Percentiles rank a stretch among this genome's conserved stretches.
These are phyloP conservation scores for Globisporangium orthogonon DNA, from an alignment of 352 stramenopile species.

Conservation along the genomic window DNA sequence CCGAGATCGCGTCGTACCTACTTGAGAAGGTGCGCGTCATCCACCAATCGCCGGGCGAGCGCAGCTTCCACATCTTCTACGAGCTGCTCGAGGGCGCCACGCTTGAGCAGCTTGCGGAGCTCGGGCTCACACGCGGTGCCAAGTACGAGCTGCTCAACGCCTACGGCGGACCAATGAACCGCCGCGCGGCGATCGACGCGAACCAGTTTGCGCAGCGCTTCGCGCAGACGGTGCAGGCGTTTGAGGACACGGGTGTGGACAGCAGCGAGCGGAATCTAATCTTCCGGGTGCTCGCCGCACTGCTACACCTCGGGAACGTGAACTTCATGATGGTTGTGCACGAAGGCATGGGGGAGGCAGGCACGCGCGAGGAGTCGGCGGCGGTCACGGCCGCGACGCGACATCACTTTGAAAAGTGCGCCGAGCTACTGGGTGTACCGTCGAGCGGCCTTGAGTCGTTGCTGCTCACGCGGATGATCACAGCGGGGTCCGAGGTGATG, in stretches of 20 bases:
- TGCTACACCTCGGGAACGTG: conserved; percentile 96
- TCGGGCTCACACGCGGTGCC: conserved; percentile 51
- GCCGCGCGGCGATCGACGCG: conserved; percentile 22
- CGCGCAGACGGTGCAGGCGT: conserved; percentile 59
- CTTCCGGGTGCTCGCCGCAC: conserved; percentile 77
- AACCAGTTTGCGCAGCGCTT: conserved; percentile 58
- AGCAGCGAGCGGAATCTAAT: conserved; percentile 41
- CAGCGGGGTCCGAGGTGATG: conserved; percentile 88
- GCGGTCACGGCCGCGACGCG: conserved; percentile 28
- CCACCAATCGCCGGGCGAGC: conserved; percentile 88
- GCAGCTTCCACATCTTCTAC: conserved; percentile 97
- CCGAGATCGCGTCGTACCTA: conserved; percentile 95
- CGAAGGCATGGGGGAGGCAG: conserved; percentile 5
- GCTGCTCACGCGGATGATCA: conserved; percentile 88
- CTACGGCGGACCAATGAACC: conserved; percentile 48
- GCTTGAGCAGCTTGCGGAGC: conserved; percentile 44
- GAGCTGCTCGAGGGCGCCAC: conserved; percentile 86
- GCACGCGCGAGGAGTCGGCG: conserved; percentile 39
- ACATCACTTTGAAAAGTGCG: conserved; percentile 72
- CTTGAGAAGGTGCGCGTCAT: conserved; percentile 95
- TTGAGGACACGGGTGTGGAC: conserved; percentile 65
- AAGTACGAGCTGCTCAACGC: conserved; percentile 89
- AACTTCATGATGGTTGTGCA: conserved; percentile 52
- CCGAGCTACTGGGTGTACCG: conserved; percentile 85
- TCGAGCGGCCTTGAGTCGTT: conserved; percentile 77